These are phyloP conservation scores for Pichia occidentalis DNA, from an alignment of 805 yeast genomes.

Conservation along the genomic window DNA sequence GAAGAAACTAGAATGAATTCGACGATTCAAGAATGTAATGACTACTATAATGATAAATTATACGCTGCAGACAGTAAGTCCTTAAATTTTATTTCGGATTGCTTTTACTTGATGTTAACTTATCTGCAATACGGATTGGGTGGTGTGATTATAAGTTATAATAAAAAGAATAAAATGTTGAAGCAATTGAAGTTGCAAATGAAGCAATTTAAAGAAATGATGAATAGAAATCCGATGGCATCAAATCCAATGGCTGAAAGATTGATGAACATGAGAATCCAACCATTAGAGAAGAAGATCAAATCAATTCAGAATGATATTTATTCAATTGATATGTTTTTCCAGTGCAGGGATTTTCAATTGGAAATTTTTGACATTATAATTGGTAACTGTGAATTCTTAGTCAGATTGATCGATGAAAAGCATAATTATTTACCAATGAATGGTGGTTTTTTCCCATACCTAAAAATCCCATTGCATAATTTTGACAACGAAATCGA, in stretches of 20 bases:
- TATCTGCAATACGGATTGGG: slow-evolving; percentile 86
- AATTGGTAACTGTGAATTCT: slow-evolving; percentile 67
- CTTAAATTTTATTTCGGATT: slow-evolving; percentile 80
- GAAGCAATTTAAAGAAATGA: slow-evolving; percentile 41
- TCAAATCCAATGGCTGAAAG: slow-evolving; percentile 27
- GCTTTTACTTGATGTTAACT: slow-evolving; percentile 73
- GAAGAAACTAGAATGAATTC: slow-evolving; percentile 85
- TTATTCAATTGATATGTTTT: slow-evolving; percentile 57
- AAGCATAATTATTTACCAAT: slow-evolving; percentile 51
- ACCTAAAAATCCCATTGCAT: slow-evolving; percentile 49
- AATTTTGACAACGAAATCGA: slow-evolving; percentile 56
- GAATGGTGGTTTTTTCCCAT: slow-evolving; percentile 14
- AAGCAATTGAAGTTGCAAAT: slow-evolving; percentile 48
- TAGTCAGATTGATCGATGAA: slow-evolving; percentile 70
- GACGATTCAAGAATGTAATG: slow-evolving; percentile 61
- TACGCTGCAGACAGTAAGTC: slow-evolving; percentile 25
- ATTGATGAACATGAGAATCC: slow-evolving; percentile 24
- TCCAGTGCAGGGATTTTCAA: slow-evolving; percentile 51
- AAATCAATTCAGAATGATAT: slow-evolving; percentile 37
- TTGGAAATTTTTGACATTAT: slow-evolving; percentile 68
- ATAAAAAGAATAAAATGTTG: slow-evolving; percentile 43
- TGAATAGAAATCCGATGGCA: slow-evolving; percentile 14
- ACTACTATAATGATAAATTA: slow-evolving; percentile 40
- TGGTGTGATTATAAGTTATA: slow-evolving; percentile 57
- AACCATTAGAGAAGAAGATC: slow-evolving; percentile 30